phyloP scores from a whole-genome alignment of 208 protist species.

The Wallacemonas sp. region DNA sequence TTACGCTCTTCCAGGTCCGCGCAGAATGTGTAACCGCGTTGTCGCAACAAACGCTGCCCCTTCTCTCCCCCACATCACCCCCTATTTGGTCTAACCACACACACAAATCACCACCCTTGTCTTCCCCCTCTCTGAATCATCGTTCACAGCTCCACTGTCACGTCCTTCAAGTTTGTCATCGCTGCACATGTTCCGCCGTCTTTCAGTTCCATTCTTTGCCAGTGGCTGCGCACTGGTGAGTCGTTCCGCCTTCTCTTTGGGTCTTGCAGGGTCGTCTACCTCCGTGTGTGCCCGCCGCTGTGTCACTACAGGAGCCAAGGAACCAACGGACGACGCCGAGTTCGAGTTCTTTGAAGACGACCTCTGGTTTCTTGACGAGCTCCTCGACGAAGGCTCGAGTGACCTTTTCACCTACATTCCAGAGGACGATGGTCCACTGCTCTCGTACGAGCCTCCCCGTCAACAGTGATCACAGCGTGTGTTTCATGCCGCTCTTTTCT shows the following conservation, averaged over 20 bases:
- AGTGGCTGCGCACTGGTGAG: constrained; percentile 4
- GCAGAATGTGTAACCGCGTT: too few species aligned
- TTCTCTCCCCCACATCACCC: too few species aligned
- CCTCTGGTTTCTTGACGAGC: constrained; percentile 77
- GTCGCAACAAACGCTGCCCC: too few species aligned
- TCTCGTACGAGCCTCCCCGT: constrained; percentile 14
- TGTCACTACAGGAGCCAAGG: not conserved
- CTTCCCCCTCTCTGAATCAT: too few species aligned
- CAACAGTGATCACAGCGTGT: not conserved
- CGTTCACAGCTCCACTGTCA: too few species aligned
- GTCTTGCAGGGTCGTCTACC: too few species aligned
- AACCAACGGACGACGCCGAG: constrained; percentile 28
- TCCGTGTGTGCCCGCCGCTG: not conserved
- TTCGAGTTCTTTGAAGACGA: constrained; percentile 78
- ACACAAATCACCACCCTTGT: too few species aligned
- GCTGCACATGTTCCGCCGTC: not conserved
- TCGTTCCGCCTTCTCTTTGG: too few species aligned
- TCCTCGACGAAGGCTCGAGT: constrained; percentile 51
- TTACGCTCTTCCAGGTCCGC: too few species aligned
- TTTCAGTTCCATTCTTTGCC: not conserved
- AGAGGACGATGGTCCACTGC: constrained; percentile 40
- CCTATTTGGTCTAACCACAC: too few species aligned
- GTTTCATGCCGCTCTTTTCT: not conserved
- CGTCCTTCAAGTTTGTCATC: too few species aligned
- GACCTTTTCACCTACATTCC: constrained; percentile 76